A percentile compares a stretch with the other conserved stretches of the same genome.
phyloP scores from a whole-genome alignment of 1,139 yeast genomes.

The Suhomyces bokatorum region DNA sequence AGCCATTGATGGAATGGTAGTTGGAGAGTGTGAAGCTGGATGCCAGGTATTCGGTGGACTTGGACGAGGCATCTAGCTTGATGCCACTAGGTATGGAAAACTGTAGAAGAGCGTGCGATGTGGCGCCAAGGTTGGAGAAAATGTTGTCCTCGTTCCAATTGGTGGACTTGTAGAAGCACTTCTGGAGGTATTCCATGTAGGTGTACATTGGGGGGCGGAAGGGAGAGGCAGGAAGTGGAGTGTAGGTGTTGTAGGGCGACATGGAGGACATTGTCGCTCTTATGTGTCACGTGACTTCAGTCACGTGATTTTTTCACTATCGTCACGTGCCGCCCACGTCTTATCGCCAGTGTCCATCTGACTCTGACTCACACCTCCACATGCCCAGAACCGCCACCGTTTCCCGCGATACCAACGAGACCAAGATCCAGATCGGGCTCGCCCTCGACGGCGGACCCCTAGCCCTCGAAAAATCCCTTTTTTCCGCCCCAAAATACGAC shows the following conservation, averaged over 20 bases:
- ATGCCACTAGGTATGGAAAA: slow-evolving; percentile 74
- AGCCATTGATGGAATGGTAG: slow-evolving; percentile 71
- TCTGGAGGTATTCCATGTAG: slow-evolving; percentile 82
- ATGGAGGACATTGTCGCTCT: not conserved
- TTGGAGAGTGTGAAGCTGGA: slow-evolving; percentile 75
- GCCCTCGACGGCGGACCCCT: slow-evolving; percentile 83
- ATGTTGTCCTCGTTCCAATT: slow-evolving; percentile 79
- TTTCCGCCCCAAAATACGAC: slow-evolving; percentile 31
- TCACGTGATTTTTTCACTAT: not conserved
- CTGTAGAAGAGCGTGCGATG: slow-evolving; percentile 69
- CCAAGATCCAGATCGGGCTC: slow-evolving; percentile 84
- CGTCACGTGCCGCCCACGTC: not conserved
- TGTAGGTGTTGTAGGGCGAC: not conserved
- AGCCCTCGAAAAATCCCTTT: slow-evolving; percentile 56
- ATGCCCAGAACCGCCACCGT: slow-evolving; percentile 48
- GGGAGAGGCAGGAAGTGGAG: not conserved
- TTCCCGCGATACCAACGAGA: slow-evolving; percentile 82
- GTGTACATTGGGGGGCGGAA: slow-evolving; percentile 63
- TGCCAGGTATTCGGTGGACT: slow-evolving; percentile 69
- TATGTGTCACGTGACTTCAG: not conserved
- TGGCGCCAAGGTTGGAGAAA: slow-evolving; percentile 69
- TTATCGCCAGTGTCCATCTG: not conserved
- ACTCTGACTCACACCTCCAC: slow-evolving; percentile 5
- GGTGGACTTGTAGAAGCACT: slow-evolving; percentile 66
- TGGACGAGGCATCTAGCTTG: slow-evolving; percentile 68